Evolutionary conservation across 805 yeast species (phyloP).

Genomic region (Pichia manshurica): DNA sequence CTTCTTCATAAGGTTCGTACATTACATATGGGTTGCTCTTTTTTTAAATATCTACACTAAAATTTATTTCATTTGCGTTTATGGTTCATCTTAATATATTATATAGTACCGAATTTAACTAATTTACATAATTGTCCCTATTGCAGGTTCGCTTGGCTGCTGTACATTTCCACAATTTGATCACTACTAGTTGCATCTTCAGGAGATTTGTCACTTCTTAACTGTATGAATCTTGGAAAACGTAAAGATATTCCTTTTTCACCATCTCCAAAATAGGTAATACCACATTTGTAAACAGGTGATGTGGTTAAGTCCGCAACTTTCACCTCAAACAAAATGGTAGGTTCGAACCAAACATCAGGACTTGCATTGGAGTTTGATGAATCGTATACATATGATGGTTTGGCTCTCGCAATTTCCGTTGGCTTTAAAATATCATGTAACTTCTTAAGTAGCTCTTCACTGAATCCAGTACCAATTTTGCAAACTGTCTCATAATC

Average conservation of each 20-base stretch:
- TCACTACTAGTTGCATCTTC: slow-evolving; percentile 86
- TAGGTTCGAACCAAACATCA: slow-evolving; percentile 94
- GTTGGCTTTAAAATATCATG: slow-evolving; percentile 55
- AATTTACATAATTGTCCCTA: background rate
- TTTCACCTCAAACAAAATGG: slow-evolving; percentile 74
- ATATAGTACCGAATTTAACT: no score
- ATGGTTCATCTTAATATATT: no score
- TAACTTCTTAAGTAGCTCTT: slow-evolving; percentile 63
- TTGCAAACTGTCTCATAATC: slow-evolving; percentile 94
- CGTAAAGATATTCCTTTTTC: slow-evolving; percentile 76
- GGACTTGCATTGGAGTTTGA: slow-evolving; percentile 64
- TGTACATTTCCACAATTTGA: slow-evolving; percentile 80
- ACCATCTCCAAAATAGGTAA: slow-evolving; percentile 49
- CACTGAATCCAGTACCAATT: slow-evolving; percentile 95
- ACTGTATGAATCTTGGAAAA: slow-evolving; percentile 79
- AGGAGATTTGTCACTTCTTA: slow-evolving; percentile 78
- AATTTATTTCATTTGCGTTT: no score
- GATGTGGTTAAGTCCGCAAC: slow-evolving; percentile 89
- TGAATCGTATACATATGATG: slow-evolving; percentile 61
- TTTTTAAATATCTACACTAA: no score
- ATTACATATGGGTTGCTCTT: no score
- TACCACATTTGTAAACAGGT: slow-evolving; percentile 87
- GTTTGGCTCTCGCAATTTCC: slow-evolving; percentile 56
- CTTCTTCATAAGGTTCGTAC: no score
- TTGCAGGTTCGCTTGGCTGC: slow-evolving; percentile 50